Evolutionary conservation across 495 filamentous ascomycete species (phyloP), one percentile per base, ranked within the genome.

Genomic region (Aspergillus homomorphus): DNA sequence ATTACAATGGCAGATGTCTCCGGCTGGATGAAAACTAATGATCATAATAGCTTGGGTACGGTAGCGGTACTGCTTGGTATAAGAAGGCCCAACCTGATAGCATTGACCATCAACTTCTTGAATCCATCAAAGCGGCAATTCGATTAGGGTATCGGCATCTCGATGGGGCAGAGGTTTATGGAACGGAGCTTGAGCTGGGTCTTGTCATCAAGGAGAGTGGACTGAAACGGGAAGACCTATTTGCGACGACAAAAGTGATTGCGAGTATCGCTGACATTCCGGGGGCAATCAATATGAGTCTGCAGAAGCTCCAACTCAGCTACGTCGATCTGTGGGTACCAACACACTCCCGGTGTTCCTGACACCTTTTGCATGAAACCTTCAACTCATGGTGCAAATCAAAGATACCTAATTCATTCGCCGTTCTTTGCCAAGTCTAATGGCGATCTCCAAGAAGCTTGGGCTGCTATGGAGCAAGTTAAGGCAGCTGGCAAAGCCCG

Each of bases 121-220:
- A 87, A 7, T 71, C 78, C 15, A 78, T 86, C n/a, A 81, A 90
- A 48, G 82, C 70, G 24, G 89, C 91, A 4, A 83, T 92, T 60
- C 82, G 82, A 49, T 70, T 84, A 30, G 90, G 89, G 22, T 95
- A 87, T 71, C 70, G 76, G 54, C 90, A 95, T 64, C 76, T 93
- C 18, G 91, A 96, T 71, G 85, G 87, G 10, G 91, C 91, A 24
- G 87, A 95, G 84, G 83, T 83, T 6, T 94, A 96, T 75, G 81
- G 84, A 61, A 96, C 91, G 43, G 91, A 96, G 68, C 62, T 69
- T 38, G 89, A 93, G 64, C 74, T 93, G 24, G 91, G 91, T 41
- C 65, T 77, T 15, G 90, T 87, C 12, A 91, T 96, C 69, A 79
- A 86, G 57, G 80, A 88, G 63, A 80, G 84, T 62, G 80, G 80